Percentiles rank a stretch among this genome's conserved stretches.
Conservation (phyloP, 129 eudicot genomes). For the Silybum marianum region DNA sequence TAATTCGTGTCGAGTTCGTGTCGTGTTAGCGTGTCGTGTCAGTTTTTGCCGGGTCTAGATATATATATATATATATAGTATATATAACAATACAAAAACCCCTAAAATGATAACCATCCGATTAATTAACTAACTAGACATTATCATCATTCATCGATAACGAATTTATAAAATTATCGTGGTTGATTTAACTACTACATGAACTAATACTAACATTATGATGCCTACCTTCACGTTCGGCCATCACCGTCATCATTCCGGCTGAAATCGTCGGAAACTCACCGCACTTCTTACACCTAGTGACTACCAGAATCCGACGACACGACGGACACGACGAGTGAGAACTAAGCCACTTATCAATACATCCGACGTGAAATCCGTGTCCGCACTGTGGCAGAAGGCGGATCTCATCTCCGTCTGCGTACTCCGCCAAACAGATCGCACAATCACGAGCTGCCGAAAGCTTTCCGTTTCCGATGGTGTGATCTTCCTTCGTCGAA, state of each 20-base stretch:
- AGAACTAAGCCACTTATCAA: conserved; percentile 75
- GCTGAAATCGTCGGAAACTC: conserved; percentile 38
- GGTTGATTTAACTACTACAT: not conserved
- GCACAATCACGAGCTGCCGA: conserved; percentile 50
- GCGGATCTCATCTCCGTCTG: conserved; percentile 66
- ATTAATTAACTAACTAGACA: too few species aligned
- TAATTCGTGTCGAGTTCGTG: too few species aligned
- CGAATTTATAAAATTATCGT: not conserved
- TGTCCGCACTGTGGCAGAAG: conserved; percentile 80
- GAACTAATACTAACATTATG: conserved; percentile 20
- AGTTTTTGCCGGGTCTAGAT: too few species aligned
- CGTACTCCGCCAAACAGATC: conserved; percentile 74
- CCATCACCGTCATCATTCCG: conserved; percentile 7
- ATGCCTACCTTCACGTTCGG: conserved; percentile 21
- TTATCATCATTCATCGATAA: not conserved
- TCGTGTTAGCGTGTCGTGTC: too few species aligned
- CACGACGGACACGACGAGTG: conserved; percentile 89
- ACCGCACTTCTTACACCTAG: conserved; percentile 67
- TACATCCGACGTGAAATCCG: conserved; percentile 64
- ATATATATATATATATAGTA: too few species aligned
- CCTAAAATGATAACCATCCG: not conserved
- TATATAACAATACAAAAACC: not conserved
- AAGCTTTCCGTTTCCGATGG: conserved; percentile 18
- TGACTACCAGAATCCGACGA: conserved; percentile 50
- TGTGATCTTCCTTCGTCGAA: conserved; percentile 10